These are phyloP conservation scores for Helichrysum umbraculigerum DNA, from an alignment of 129 eudicot species.

Conservation along the genomic window DNA sequence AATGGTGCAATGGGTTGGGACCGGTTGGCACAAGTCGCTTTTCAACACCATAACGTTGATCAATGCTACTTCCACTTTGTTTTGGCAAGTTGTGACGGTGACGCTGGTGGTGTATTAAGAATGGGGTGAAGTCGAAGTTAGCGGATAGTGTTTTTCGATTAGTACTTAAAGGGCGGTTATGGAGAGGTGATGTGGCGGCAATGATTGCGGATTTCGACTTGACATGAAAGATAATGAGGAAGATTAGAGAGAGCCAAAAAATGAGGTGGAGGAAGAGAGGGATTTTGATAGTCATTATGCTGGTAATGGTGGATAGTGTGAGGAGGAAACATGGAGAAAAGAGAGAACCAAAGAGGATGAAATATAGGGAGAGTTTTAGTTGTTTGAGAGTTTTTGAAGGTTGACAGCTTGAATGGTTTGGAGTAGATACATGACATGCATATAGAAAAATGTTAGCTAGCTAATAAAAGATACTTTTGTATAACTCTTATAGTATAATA, in stretches of 20 bases:
- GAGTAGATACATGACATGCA: constrained; percentile 28
- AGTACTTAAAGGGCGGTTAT: constrained; percentile 15
- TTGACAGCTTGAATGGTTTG: constrained; percentile 58
- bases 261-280: constrained; percentile 42
- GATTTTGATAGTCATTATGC: constrained; percentile 44
- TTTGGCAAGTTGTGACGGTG: constrained; percentile 20
- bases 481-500: no score
- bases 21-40: constrained; percentile 81
- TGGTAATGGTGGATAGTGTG: constrained; percentile 34
- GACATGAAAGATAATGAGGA: constrained; percentile 49
- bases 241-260: constrained; percentile 50
- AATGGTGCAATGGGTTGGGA: constrained; percentile 93
- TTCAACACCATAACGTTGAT: constrained; percentile 68
- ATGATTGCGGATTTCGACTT: constrained; percentile 26
- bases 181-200: constrained; percentile 7
- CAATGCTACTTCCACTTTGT: constrained; percentile 35
- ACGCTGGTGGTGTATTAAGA: constrained; percentile 39
- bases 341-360: constrained; percentile 26
- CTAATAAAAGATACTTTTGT: background rate
- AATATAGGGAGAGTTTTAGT: constrained; percentile 27
- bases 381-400: constrained; percentile 53
- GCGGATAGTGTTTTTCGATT: constrained; percentile 54
- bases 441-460: constrained; percentile 2
- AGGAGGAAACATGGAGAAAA: constrained; percentile 66
- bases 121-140: constrained; percentile 69